Evolutionary conservation across 441 rosid species (phyloP), one percentile per base, ranked within the genome.

Genomic region (Melastoma candidum): DNA sequence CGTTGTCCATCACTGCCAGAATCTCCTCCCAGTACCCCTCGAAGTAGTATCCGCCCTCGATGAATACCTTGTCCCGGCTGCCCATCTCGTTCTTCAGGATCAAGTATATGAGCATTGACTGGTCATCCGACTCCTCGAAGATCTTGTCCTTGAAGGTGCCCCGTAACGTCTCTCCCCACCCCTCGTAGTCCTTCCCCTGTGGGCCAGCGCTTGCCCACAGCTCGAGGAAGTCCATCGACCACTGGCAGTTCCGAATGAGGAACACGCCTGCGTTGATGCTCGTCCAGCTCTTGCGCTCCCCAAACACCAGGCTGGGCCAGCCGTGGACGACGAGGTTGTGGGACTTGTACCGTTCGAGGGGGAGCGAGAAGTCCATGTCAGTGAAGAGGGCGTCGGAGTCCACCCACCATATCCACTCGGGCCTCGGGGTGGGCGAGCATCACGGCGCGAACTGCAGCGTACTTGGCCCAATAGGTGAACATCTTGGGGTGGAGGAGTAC

Each of bases 371-470:
- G 41, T 32, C 41, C 41, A 32, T 32, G 41, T 32, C 41, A 1
- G 41, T 32, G 41, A 32, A 32, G 41, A 32, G 41, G 7, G 41
- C 41, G 41, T 32, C 41, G 41, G 41, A 84, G 67, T 92, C 98
- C 10, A 87, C 89, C 98, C 95, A 87, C 98, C 96, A 90, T 80
- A 90, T 90, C 98, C 98, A 90, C 68, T 92, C 98, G n/a, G n/a
- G 89, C 89, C 62, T 92, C 97, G 17, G 98, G 97, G 70, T 92
- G 98, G 26, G 95, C 92, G 53, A 92, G 29, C 98, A 92, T 92
- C 53, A 94, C 83, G 44, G 95, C 84, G 53, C 70, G 74, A 12
- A 88, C 75, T 46, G 73, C 78, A 26, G 94, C 92, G 1, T 77
- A 70, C 60, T 92, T 92, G 12, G 97, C 97, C 98, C 95, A 92